Percentiles rank a stretch among this genome's conserved stretches.
phyloP scores from a whole-genome alignment of 345 rosid species.

The Crucihimalaya himalaica region DNA sequence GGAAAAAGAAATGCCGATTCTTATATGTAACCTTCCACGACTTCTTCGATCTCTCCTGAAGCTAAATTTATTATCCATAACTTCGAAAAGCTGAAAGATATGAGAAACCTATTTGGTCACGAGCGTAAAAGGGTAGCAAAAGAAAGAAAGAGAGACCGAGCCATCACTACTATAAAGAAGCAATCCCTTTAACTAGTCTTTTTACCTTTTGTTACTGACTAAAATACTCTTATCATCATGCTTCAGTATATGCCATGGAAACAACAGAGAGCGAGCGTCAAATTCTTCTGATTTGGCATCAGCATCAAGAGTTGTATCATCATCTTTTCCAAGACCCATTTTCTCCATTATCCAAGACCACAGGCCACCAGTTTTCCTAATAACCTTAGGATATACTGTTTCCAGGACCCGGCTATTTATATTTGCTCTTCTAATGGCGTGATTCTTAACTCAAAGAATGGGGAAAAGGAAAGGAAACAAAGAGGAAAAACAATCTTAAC shows the following conservation, averaged over 20 bases:
- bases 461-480: conserved; percentile 8
- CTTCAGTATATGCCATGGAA: conserved; percentile 92
- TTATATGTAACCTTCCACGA: conserved; percentile 58
- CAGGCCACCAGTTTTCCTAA: conserved; percentile 47
- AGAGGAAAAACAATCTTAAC: conserved; percentile 3
- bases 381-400: conserved; percentile 71
- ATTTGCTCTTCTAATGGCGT: conserved; percentile 92
- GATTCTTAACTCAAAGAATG: conserved; percentile 56
- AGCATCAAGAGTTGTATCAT: conserved; percentile 37
- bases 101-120: conserved; percentile 16
- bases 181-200: background rate
- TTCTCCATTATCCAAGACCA: conserved; percentile 74
- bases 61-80: conserved; percentile 73
- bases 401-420: conserved; percentile 74
- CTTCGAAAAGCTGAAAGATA: conserved; percentile 68
- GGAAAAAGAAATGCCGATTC: conserved; percentile 4
- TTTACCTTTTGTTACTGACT: conserved; percentile 66
- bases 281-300: conserved; percentile 54
- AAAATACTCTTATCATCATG: conserved; percentile 50
- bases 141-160: conserved; percentile 6
- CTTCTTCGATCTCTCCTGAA: conserved; percentile 68
- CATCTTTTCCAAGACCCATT: conserved; percentile 56
- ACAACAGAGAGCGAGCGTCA: conserved; percentile 49
- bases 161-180: conserved; percentile 1
- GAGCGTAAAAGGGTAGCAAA: background rate